Conservation (phyloP, 1,139 yeast species). For the Chernovozyma sophiae-reginae region DNA sequence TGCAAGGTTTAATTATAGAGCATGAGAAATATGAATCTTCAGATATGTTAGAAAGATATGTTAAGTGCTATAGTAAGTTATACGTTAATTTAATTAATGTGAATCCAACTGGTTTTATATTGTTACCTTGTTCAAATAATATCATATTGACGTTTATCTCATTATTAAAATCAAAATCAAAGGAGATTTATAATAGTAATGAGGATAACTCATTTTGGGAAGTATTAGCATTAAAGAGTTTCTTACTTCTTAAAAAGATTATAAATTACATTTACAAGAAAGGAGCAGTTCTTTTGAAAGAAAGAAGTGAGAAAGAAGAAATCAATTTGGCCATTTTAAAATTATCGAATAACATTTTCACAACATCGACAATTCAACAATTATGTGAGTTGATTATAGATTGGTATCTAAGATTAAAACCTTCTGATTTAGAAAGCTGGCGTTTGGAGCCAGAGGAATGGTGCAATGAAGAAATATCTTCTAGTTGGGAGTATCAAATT, state of each 20-base stretch:
- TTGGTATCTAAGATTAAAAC: constrained; percentile 70
- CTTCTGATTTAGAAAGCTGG: constrained; percentile 81
- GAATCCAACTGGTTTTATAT: constrained; percentile 69
- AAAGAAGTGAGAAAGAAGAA: constrained; percentile 58
- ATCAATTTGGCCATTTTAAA: constrained; percentile 52
- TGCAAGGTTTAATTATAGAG: constrained; percentile 50
- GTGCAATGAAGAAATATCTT: constrained; percentile 74
- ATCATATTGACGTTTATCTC: constrained; percentile 57
- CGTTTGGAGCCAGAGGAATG: constrained; percentile 85
- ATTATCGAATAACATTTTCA: constrained; percentile 54
- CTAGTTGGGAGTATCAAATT: constrained; percentile 80
- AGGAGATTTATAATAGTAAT: constrained; percentile 46
- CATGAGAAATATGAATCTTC: constrained; percentile 50
- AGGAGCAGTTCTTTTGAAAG: constrained; percentile 65
- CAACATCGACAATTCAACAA: constrained; percentile 49
- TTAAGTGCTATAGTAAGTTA: constrained; percentile 72
- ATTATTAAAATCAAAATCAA: constrained; percentile 60
- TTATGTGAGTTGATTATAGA: constrained; percentile 64
- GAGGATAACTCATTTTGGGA: constrained; percentile 72
- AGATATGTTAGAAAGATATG: constrained; percentile 64
- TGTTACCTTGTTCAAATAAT: constrained; percentile 60
- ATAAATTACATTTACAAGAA: constrained; percentile 60
- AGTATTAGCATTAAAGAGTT: constrained; percentile 64
- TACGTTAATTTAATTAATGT: constrained; percentile 52
- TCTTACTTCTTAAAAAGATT: constrained; percentile 61